These are phyloP conservation scores for Sarocladium kiliense DNA, from an alignment of 2,329 filamentous ascomycete genomes.

Conservation along the genomic window DNA sequence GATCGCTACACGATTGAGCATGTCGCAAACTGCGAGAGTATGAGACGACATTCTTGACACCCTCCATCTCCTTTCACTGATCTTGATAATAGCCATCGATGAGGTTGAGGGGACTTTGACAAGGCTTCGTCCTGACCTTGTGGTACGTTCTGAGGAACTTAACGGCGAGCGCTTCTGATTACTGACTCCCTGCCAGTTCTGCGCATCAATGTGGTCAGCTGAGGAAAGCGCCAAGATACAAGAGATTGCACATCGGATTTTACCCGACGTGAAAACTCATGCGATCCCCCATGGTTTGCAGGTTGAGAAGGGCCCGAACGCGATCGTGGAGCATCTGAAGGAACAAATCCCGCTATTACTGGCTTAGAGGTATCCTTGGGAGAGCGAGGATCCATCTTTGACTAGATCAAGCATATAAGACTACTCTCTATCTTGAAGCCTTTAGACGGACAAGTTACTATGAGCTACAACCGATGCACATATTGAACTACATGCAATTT, in stretches of 20 bases:
- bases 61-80: no score
- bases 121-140: conserved; percentile 12
- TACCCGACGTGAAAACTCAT: conserved; percentile 44
- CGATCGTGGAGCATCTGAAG: conserved; percentile 48
- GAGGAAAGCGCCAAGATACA: conserved; percentile 42
- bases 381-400: no score
- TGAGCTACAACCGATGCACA: no score
- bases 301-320: conserved; percentile 47
- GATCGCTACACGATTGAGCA: conserved; percentile 60
- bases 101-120: conserved; percentile 50
- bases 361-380: no score
- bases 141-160: no score
- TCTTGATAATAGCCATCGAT: conserved; percentile 48
- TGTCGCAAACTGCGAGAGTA: conserved; percentile 57
- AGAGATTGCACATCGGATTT: conserved; percentile 34
- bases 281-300: conserved; percentile 50
- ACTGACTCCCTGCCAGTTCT: no score
- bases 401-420: no score
- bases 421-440: no score
- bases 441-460: no score
- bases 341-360: no score
- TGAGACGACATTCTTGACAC: conserved; percentile 20
- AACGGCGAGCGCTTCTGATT: no score
- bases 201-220: conserved; percentile 48
- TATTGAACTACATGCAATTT: no score